Evolutionary conservation across 345 rosid genomes (phyloP).

Genomic region (Eucalyptus microcorys): DNA sequence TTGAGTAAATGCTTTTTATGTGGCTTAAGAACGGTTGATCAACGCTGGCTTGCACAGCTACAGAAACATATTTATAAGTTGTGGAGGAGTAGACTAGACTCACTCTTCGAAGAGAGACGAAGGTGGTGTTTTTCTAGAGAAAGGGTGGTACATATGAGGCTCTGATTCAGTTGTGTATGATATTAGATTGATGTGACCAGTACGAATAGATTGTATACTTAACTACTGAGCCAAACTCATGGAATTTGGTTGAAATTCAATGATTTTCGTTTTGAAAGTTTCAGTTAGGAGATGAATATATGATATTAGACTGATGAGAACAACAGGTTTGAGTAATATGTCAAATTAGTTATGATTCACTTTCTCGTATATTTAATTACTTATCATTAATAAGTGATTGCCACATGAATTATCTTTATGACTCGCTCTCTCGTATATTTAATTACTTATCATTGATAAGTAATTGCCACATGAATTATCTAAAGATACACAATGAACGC

Average conservation of each 20-base stretch:
- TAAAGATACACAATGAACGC: neutral
- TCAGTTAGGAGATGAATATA: neutral
- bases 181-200: neutral
- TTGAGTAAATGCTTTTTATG: neutral
- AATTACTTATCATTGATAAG: neutral
- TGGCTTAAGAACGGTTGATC: neutral
- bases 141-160: neutral
- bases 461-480: neutral
- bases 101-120: neutral
- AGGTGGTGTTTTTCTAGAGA: neutral
- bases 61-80: neutral
- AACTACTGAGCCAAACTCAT: neutral
- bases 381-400: neutral
- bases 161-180: neutral
- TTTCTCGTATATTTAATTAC: neutral
- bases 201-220: neutral
- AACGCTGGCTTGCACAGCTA: neutral
- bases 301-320: neutral
- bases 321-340: neutral
- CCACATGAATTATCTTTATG: neutral
- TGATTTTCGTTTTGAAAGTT: neutral
- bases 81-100: neutral
- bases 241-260: neutral
- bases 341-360: neutral
- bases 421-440: neutral